Percentiles rank a stretch among this genome's conserved stretches.
phyloP scores from a whole-genome alignment of 305 asterid species.

The Rubia tinctorum region DNA sequence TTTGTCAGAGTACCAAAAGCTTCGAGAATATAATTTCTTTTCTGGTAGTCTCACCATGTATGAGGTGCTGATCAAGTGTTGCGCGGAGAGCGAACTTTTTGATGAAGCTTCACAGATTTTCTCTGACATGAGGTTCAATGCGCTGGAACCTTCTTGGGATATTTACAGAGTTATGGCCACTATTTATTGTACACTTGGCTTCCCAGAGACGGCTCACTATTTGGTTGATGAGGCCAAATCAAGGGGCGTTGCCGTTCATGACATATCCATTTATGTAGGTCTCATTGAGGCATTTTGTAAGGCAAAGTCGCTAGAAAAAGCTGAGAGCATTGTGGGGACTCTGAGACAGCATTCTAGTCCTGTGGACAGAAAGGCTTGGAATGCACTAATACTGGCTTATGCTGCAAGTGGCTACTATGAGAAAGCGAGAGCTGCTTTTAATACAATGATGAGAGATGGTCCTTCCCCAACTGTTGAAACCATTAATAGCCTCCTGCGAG shows the following conservation, averaged over 20 bases:
- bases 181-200: constrained; percentile 60
- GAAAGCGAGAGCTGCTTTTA: constrained; percentile 91
- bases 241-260: constrained; percentile 48
- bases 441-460: constrained; percentile 90
- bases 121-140: constrained; percentile 78
- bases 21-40: constrained; percentile 28
- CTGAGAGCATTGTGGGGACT: constrained; percentile 65
- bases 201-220: constrained; percentile 84
- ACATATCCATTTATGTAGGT: constrained; percentile 42
- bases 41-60: constrained; percentile 53
- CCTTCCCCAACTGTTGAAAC: constrained; percentile 85
- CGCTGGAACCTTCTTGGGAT: constrained; percentile 61
- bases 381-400: constrained; percentile 75
- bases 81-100: constrained; percentile 46
- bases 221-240: constrained; percentile 55
- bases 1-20: constrained; percentile 59
- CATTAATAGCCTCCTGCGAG: constrained; percentile 72
- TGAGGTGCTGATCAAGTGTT: constrained; percentile 60
- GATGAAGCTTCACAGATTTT: constrained; percentile 84
- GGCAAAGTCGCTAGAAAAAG: constrained; percentile 66
- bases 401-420: constrained; percentile 84
- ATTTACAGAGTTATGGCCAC: constrained; percentile 46
- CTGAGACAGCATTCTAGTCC: constrained; percentile 45
- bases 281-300: constrained; percentile 82
- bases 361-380: constrained; percentile 74